Percentiles rank a stretch among this genome's conserved stretches.
phyloP scores from a whole-genome alignment of 2,329 filamentous ascomycete genomes.

The Karstenula rhodostoma region DNA sequence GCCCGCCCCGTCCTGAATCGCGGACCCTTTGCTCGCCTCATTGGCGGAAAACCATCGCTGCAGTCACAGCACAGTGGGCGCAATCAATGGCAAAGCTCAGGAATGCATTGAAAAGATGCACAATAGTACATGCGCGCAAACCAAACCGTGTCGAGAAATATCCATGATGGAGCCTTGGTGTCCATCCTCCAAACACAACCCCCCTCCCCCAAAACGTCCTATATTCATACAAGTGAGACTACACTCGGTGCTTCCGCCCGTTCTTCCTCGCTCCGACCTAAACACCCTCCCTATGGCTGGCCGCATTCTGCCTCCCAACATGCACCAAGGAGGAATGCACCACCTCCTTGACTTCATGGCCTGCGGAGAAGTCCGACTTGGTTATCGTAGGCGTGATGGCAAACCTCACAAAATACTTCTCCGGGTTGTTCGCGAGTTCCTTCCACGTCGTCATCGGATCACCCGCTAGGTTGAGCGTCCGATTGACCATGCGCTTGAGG shows the following conservation, averaged over 20 bases:
- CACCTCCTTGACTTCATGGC: conserved; percentile 22
- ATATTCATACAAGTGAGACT: background rate
- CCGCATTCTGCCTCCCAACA: conserved; percentile 9
- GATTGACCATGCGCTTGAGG: conserved; percentile 26
- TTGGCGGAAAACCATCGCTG: background rate
- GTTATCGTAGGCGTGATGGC: conserved; percentile 25
- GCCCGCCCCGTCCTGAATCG: background rate
- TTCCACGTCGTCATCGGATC: conserved; percentile 21
- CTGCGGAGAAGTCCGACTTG: conserved; percentile 20
- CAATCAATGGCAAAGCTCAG: no score
- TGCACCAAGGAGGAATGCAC: conserved; percentile 27
- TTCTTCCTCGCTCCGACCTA: background rate
- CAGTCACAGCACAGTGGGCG: background rate
- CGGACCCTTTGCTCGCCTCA: conserved; percentile 1
- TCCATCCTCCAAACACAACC: no score
- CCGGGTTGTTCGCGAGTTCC: conserved; percentile 17
- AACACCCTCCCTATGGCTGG: conserved; percentile 7
- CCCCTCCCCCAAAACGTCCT: no score
- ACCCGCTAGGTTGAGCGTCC: conserved; percentile 27
- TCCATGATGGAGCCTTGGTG: no score
- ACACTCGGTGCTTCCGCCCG: background rate
- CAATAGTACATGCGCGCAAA: no score
- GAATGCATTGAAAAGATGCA: no score
- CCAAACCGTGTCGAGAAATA: no score
- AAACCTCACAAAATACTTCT: conserved; percentile 25